A percentile compares a stretch with the other conserved stretches of the same genome.
phyloP scores from a whole-genome alignment of 345 rosid species.

The Corchorus olitorius region DNA sequence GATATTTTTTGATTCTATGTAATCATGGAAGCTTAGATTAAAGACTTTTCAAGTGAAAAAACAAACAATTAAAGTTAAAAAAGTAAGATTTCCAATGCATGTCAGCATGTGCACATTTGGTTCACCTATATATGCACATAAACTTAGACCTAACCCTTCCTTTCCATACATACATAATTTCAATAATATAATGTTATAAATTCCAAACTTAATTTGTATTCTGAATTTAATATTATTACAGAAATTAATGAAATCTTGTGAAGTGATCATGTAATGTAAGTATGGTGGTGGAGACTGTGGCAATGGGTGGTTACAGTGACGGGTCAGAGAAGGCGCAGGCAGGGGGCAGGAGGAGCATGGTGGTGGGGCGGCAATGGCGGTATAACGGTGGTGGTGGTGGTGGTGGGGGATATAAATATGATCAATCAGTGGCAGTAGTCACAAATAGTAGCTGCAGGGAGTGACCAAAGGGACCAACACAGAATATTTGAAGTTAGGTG shows the following conservation, averaged over 20 bases:
- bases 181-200: too few species aligned
- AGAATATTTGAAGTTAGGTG: background rate
- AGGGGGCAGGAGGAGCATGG: background rate
- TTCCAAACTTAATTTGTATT: background rate
- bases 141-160: background rate
- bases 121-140: background rate
- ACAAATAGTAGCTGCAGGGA: background rate
- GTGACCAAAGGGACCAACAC: background rate
- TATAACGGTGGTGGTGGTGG: background rate
- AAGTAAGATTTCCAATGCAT: slow-evolving; percentile 18
- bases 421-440: background rate
- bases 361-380: background rate
- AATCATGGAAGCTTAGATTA: slow-evolving; percentile 16
- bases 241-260: background rate
- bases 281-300: background rate
- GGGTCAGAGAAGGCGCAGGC: background rate
- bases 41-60: slow-evolving; percentile 10
- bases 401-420: too few species aligned
- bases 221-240: background rate
- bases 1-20: slow-evolving; percentile 8
- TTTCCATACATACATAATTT: too few species aligned
- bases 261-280: background rate
- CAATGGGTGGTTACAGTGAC: background rate
- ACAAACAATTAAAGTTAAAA: background rate
- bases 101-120: background rate